Percentiles rank a stretch among this genome's conserved stretches.
Conservation (phyloP, 331 rosid species). For the Spiraea crenata region DNA sequence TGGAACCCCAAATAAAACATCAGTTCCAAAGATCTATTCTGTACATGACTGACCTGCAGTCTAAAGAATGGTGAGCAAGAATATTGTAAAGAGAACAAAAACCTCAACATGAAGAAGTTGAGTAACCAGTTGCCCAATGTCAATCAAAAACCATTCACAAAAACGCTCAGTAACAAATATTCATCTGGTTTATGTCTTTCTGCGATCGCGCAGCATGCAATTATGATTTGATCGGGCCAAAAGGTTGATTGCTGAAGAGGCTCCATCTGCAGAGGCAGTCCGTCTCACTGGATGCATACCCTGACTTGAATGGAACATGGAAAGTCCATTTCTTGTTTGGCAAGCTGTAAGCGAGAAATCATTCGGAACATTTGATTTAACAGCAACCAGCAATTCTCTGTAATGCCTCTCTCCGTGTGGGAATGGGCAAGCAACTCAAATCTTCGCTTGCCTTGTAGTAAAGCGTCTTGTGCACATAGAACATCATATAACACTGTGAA, state of each 20-base stretch:
- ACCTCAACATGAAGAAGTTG: neutral
- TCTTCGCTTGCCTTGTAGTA: slow-evolving; percentile 51
- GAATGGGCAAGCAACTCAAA: slow-evolving; percentile 43
- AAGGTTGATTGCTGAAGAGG: neutral
- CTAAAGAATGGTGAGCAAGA: slow-evolving; percentile 25
- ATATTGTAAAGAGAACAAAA: slow-evolving; percentile 7
- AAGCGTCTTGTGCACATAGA: slow-evolving; percentile 64
- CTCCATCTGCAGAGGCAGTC: slow-evolving; percentile 5
- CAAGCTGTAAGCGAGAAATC: neutral
- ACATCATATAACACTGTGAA: slow-evolving; percentile 86
- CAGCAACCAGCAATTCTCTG: slow-evolving; percentile 58
- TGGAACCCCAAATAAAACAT: slow-evolving; percentile 11
- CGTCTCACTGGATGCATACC: neutral
- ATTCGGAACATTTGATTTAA: slow-evolving; percentile 17
- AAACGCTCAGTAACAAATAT: neutral
- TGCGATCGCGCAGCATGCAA: neutral
- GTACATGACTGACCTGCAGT: slow-evolving; percentile 23
- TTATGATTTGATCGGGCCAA: slow-evolving; percentile 2
- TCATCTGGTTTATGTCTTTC: slow-evolving; percentile 5
- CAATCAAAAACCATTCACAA: slow-evolving; percentile 16
- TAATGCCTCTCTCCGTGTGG: slow-evolving; percentile 42
- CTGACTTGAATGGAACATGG: slow-evolving; percentile 2
- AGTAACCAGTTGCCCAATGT: neutral
- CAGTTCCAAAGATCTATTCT: slow-evolving; percentile 10
- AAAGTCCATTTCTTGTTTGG: slow-evolving; percentile 2